These are phyloP conservation scores for Spinellus fusiger DNA, from an alignment of 192 early-diverging fungal species.

Conservation along the genomic window DNA sequence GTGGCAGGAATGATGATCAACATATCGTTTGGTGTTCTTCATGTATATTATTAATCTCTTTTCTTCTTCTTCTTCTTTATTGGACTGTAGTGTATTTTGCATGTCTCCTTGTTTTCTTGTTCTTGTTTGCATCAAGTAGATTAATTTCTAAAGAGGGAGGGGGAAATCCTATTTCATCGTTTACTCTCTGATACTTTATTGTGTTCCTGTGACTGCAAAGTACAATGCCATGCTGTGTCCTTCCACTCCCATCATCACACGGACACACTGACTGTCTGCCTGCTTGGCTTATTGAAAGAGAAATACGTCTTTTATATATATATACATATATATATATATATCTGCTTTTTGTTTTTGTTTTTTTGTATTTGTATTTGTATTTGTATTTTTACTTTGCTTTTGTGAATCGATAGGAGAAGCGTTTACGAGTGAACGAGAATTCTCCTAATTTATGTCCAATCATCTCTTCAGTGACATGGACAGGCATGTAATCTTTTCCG, in stretches of 20 bases:
- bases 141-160: too few relatives aligned
- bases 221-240: too few relatives aligned
- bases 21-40: conserved; percentile 43
- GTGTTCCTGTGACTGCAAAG: too few relatives aligned
- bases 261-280: too few relatives aligned
- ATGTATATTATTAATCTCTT: conserved; percentile 38
- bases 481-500: conserved; percentile 83
- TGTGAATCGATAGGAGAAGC: conserved; percentile 72
- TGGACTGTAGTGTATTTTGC: too few relatives aligned
- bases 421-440: conserved; percentile 85
- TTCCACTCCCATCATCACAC: too few relatives aligned
- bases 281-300: too few relatives aligned
- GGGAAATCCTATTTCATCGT: background rate
- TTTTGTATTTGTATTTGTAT: background rate
- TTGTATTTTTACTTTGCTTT: conserved; percentile 57
- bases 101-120: too few relatives aligned
- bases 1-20: conserved; percentile 48
- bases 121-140: too few relatives aligned
- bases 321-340: background rate
- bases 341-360: background rate
- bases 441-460: conserved; percentile 92
- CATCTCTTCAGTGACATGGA: conserved; percentile 87
- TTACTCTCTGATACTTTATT: too few relatives aligned
- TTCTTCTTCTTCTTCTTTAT: background rate
- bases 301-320: background rate